Percentiles rank a stretch among this genome's conserved stretches.
These are phyloP conservation scores for Pichia sp. DNA, from an alignment of 1,139 yeast genomes.

Conservation along the genomic window DNA sequence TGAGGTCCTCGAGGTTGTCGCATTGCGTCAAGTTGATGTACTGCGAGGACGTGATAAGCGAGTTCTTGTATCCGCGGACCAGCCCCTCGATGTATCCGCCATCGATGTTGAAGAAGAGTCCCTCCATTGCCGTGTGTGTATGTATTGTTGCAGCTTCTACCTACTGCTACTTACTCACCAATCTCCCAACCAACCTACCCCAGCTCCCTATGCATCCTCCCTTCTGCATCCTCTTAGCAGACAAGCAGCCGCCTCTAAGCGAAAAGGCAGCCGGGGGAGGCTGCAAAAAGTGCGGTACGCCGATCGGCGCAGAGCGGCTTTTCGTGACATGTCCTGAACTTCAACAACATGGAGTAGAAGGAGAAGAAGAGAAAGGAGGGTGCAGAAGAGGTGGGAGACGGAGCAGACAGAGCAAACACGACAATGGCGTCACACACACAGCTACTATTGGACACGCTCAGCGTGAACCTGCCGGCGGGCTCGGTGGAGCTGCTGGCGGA, in stretches of 20 bases:
- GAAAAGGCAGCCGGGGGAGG: background rate
- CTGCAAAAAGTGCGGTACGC: background rate
- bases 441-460: constrained; percentile 23
- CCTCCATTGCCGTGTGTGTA: constrained; percentile 62
- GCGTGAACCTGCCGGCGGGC: constrained; percentile 17
- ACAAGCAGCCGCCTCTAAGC: background rate
- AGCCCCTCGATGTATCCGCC: constrained; percentile 90
- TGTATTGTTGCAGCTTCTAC: background rate
- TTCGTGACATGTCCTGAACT: no score
- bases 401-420: background rate
- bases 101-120: constrained; percentile 80
- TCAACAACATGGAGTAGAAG: background rate
- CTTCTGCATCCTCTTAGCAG: background rate
- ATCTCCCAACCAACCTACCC: background rate
- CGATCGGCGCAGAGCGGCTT: background rate
- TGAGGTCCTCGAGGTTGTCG: constrained; percentile 89
- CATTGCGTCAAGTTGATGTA: constrained; percentile 93
- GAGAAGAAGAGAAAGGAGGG: background rate
- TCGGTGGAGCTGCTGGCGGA: background rate
- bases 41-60: constrained; percentile 70
- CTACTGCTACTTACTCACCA: no score
- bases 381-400: background rate
- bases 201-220: background rate
- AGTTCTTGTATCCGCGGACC: constrained; percentile 89
- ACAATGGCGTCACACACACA: constrained; percentile 9